Evolutionary conservation across 352 stramenopile genomes (phyloP).

Genomic region (Thraustochytrium striatum): DNA sequence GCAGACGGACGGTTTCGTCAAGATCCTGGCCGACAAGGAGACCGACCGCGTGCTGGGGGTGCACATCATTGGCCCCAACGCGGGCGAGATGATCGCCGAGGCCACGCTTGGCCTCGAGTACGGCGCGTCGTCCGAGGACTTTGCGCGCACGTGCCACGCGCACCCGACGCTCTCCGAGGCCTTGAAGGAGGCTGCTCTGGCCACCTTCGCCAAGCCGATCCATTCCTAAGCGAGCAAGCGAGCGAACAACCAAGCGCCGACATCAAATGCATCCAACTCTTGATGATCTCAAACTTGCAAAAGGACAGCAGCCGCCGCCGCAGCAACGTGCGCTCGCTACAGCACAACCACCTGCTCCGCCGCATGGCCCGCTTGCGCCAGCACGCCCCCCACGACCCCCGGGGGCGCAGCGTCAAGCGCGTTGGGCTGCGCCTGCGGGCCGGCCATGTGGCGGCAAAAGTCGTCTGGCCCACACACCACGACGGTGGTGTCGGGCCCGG

Average conservation of each 20-base stretch:
- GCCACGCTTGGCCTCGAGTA: conserved; percentile 98
- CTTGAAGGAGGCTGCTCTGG: conserved; percentile 98
- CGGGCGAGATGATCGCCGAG: conserved; percentile 98
- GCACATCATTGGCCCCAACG: conserved; percentile 98
- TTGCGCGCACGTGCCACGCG: conserved; percentile 96
- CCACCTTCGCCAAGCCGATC: conserved; percentile 96
- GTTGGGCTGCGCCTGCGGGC: too few species aligned
- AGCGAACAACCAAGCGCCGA: too few species aligned
- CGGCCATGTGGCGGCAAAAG: conserved; percentile 16
- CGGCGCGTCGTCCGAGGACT: conserved; percentile 93
- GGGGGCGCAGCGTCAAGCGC: too few species aligned
- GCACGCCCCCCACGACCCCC: too few species aligned
- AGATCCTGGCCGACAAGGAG: conserved; percentile 93
- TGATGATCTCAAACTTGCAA: not conserved
- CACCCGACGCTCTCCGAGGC: conserved; percentile 89
- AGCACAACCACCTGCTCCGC: too few species aligned
- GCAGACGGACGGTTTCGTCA: conserved; percentile 92
- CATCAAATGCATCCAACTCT: too few species aligned
- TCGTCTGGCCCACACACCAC: conserved; percentile 18
- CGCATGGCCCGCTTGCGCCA: too few species aligned
- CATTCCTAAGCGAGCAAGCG: conserved; percentile 92
- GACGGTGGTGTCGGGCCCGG: not conserved
- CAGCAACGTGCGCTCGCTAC: too few species aligned
- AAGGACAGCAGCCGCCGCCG: too few species aligned
- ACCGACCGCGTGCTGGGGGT: conserved; percentile 96